phyloP scores from a whole-genome alignment of 805 yeast species.

The Candida odintsovae region DNA sequence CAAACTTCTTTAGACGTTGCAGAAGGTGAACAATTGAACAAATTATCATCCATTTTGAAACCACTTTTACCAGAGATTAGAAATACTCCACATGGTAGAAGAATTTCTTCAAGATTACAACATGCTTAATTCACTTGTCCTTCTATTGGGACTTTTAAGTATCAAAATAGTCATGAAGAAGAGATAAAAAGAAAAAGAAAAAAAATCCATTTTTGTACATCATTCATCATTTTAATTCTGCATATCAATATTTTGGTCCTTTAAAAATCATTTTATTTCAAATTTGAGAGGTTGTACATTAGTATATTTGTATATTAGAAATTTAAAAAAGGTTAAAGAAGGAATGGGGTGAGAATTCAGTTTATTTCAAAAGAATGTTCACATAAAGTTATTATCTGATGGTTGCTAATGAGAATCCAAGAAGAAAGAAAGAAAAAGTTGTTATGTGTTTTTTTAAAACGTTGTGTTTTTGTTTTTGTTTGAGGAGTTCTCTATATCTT shows the following conservation, averaged over 20 bases:
- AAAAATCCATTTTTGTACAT: background rate
- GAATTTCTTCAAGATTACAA: constrained; percentile 68
- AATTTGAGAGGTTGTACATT: background rate
- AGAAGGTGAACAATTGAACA: constrained; percentile 41
- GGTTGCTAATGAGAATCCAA: too few species aligned
- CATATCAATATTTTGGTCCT: background rate
- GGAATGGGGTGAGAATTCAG: background rate
- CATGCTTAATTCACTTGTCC: constrained; percentile 3
- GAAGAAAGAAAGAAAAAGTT: background rate
- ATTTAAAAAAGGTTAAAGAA: background rate
- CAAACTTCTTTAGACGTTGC: constrained; percentile 80
- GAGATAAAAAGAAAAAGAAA: background rate
- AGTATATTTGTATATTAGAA: background rate
- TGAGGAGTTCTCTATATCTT: background rate
- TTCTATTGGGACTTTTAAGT: background rate
- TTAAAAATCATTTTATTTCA: background rate
- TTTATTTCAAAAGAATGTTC: too few species aligned
- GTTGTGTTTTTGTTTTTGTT: background rate
- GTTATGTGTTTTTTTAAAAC: too few species aligned
- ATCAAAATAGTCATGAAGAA: too few species aligned
- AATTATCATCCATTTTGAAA: constrained; percentile 51
- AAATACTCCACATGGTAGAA: constrained; percentile 93
- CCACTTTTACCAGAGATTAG: constrained; percentile 76
- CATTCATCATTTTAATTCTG: background rate
- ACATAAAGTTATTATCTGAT: too few species aligned